Evolutionary conservation across 345 rosid genomes (phyloP).

Genomic region (Acer saccharum): DNA sequence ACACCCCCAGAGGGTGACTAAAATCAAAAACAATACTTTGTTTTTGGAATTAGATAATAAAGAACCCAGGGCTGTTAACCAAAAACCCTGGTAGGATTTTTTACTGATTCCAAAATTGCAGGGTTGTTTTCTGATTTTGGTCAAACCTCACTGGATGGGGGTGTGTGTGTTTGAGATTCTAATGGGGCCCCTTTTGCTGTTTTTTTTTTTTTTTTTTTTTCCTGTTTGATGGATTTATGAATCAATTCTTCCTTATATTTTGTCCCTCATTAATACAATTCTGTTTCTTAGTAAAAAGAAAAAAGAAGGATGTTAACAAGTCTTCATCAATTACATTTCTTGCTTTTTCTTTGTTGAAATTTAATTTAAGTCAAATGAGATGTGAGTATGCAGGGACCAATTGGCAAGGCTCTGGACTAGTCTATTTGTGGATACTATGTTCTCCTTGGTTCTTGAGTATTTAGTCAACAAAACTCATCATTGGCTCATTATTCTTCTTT

Average conservation of each 20-base stretch:
- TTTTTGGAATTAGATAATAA: not conserved
- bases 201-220: not conserved
- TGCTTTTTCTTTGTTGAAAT: not conserved
- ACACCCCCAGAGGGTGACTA: not conserved
- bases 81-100: not conserved
- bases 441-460: slow-evolving; percentile 1
- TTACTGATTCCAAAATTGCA: too few species aligned
- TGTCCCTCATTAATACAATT: not conserved
- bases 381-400: not conserved
- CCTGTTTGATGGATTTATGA: not conserved
- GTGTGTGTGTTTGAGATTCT: not conserved
- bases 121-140: not conserved
- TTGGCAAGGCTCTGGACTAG: not conserved
- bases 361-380: not conserved
- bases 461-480: not conserved
- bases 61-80: not conserved
- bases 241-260: not conserved
- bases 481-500: not conserved
- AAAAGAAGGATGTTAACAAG: not conserved
- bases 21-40: not conserved
- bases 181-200: not conserved
- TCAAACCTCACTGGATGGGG: not conserved
- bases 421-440: not conserved
- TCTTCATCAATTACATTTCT: not conserved
- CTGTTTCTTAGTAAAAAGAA: not conserved